Evolutionary conservation across 75 land plant genomes (phyloP).

Genomic region (Adiantum capillusveneris): DNA sequence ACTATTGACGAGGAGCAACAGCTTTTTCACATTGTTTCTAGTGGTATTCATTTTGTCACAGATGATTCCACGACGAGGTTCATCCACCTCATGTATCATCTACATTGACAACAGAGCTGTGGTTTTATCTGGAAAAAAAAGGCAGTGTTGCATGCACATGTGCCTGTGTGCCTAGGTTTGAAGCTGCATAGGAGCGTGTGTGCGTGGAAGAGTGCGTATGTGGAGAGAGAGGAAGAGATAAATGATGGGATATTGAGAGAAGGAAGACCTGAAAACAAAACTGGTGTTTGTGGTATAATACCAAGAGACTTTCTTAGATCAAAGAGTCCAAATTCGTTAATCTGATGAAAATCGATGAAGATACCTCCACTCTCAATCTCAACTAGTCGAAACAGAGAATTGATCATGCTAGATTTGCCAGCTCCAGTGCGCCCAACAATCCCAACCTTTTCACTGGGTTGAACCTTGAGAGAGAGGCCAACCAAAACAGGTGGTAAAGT

Average conservation of each 20-base stretch:
- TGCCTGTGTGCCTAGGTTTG: no score
- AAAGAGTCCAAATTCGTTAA: slow-evolving; percentile 62
- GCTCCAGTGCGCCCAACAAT: slow-evolving; percentile 97
- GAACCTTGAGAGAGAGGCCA: slow-evolving; percentile 63
- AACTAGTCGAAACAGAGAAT: slow-evolving; percentile 87
- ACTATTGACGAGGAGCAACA: no score
- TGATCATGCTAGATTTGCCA: slow-evolving; percentile 96
- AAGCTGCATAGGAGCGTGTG: no score
- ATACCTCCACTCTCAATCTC: slow-evolving; percentile 79
- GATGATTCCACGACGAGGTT: no score
- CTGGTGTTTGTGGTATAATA: slow-evolving; percentile 94
- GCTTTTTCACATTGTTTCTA: no score
- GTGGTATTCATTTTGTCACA: no score
- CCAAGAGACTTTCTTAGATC: slow-evolving; percentile 78
- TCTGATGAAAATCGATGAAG: slow-evolving; percentile 68
- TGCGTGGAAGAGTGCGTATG: no score
- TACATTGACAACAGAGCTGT: no score
- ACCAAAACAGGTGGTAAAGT: slow-evolving; percentile 83
- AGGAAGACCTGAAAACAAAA: slow-evolving; percentile 80
- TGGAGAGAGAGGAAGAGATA: neutral
- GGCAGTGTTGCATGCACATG: no score
- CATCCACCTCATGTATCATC: no score
- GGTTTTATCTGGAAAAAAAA: no score
- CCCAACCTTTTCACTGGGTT: slow-evolving; percentile 76
- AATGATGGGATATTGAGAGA: no score